Evolutionary conservation across 257 asterid species (phyloP), one percentile per base, ranked within the genome.

Genomic region (Schizonepeta tenuifolia): DNA sequence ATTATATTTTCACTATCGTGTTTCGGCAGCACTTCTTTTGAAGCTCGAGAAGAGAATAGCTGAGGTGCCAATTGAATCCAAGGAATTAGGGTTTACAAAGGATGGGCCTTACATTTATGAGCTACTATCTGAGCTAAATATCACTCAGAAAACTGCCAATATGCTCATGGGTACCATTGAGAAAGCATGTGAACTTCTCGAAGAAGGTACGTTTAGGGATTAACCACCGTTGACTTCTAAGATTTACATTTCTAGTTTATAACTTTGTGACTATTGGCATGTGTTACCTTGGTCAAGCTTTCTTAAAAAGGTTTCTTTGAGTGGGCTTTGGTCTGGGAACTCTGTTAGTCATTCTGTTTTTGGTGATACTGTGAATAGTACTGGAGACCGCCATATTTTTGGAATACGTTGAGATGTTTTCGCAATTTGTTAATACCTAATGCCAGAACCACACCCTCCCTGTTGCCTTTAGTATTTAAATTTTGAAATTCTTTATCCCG

Each of bases 31-130:
- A 60, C 97, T 94, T 79, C 98, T 94, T 78, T 80, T 81, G 86
- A 91, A 90, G 91, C 95, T 94, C 55, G 96, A 94, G 90, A 87
- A 91, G 84, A 82, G 79, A 86, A 90, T 94, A 78, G 89, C 88
- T 28, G 95, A 89, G 78, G 88, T 91, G 83, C 89, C 86, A 68
- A 89, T 94, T 83, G 83, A 76, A 69, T 91, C 99, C 75, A 94
- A 86, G 80, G 99, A 91, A 61, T 80, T 79, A 72, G 99, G 99
- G 74, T 94, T 91, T 73, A 94, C 99, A 40, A 94, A 79, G 86
- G 87, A 93, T 17, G 99, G 99, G 44, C 89, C 95, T 46, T 94
- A 91, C 86, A 90, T 94, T 67, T 94, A 91, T 80, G 96, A 91
- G 87, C 87, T 94, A 73, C 87, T 94, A 49, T 88, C 95, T 72